Evolutionary conservation across 176 grass and related monocot species (phyloP).

Genomic region (Juncus effusus): DNA sequence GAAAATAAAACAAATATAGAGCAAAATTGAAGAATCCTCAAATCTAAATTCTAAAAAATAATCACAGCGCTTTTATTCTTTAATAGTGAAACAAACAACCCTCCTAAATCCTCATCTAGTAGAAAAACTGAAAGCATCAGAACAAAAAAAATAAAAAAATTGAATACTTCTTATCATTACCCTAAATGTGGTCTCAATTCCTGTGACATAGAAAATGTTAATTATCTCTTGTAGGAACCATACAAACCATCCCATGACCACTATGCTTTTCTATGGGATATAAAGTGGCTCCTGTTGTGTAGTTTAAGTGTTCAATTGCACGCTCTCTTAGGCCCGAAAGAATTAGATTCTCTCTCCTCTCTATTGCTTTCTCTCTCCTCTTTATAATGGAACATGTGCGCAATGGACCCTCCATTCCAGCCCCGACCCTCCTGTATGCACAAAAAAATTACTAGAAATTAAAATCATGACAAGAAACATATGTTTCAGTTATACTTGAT

Average conservation of each 20-base stretch:
- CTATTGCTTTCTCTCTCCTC: constrained; percentile 47
- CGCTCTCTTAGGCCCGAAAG: constrained; percentile 48
- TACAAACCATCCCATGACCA: constrained; percentile 64
- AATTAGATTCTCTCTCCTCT: constrained; percentile 21
- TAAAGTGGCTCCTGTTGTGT: constrained; percentile 47
- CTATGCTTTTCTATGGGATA: constrained; percentile 63
- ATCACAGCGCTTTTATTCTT: too few species aligned
- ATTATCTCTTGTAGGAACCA: constrained; percentile 28
- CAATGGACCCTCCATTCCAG: constrained; percentile 47
- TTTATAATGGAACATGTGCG: constrained; percentile 60
- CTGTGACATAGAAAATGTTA: too few species aligned
- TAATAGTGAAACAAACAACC: too few species aligned
- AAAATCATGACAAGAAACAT: neutral
- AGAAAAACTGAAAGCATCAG: too few species aligned
- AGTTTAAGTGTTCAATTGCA: constrained; percentile 54
- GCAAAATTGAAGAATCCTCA: too few species aligned
- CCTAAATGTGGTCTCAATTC: too few species aligned
- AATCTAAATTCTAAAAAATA: too few species aligned
- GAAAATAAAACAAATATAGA: too few species aligned
- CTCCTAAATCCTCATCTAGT: too few species aligned
- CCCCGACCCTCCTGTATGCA: constrained; percentile 55
- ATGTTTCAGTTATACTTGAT: neutral
- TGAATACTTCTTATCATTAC: too few species aligned
- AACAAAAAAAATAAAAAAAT: too few species aligned
- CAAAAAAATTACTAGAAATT: neutral